A percentile compares a stretch with the other conserved stretches of the same genome.
These are phyloP conservation scores for Pleodorina starrii DNA, from an alignment of 139 green algal species.

Conservation along the genomic window DNA sequence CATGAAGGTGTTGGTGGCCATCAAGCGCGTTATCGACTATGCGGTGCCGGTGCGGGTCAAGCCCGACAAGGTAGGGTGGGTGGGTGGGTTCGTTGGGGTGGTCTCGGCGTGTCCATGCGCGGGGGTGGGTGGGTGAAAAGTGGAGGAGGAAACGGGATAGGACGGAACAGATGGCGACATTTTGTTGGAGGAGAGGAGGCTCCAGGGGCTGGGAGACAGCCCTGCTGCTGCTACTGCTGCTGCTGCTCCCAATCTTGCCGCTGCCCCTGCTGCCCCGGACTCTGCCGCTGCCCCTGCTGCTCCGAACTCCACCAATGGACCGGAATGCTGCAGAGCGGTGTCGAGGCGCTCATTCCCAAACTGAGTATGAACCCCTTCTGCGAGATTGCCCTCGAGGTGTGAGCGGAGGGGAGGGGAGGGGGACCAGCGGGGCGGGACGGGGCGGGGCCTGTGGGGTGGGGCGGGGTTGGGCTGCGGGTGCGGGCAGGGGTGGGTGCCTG, in stretches of 20 bases:
- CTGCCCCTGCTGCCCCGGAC: background rate
- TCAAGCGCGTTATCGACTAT: slow-evolving; percentile 94
- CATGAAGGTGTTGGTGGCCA: slow-evolving; percentile 87
- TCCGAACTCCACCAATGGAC: background rate
- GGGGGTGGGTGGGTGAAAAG: no score
- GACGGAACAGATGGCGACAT: no score
- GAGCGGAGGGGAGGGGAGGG: background rate
- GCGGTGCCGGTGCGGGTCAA: slow-evolving; percentile 91
- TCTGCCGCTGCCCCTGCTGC: background rate
- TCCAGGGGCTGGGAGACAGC: no score
- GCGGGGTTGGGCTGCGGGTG: background rate
- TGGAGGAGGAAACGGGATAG: no score
- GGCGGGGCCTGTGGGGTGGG: background rate
- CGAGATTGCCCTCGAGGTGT: slow-evolving; percentile 94
- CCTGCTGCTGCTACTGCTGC: background rate
- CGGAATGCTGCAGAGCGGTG: slow-evolving; percentile 73
- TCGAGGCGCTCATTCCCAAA: slow-evolving; percentile 89
- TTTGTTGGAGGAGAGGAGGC: no score
- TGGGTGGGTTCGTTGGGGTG: no score
- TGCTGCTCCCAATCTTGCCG: background rate
- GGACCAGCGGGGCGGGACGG: background rate
- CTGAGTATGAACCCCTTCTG: slow-evolving; percentile 98
- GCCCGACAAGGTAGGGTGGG: slow-evolving; percentile 86
- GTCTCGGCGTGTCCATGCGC: no score
- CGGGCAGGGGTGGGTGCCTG: no score